Evolutionary conservation across 768 basidiomycete species (phyloP).

Genomic region (Leucogyrophana mollusca): DNA sequence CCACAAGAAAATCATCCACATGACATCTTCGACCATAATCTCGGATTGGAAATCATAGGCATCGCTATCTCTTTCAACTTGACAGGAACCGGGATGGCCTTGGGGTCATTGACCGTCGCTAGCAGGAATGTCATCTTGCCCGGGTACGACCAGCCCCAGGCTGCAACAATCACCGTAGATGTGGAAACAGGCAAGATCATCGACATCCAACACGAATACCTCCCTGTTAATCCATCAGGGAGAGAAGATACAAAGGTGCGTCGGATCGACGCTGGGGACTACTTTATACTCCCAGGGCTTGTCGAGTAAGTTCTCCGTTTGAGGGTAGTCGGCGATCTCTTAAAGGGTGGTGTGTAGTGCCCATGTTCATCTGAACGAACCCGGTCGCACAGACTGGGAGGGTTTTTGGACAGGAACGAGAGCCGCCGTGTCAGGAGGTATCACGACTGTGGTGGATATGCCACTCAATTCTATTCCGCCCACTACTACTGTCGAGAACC

Average conservation of each 20-base stretch:
- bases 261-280: conserved; percentile 59
- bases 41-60: no score
- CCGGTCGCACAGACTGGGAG: conserved; percentile 92
- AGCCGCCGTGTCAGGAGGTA: conserved; percentile 89
- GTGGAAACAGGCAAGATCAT: conserved; percentile 57
- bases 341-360: conserved; percentile 44
- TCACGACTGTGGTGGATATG: conserved; percentile 98
- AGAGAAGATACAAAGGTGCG: conserved; percentile 16
- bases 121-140: conserved; percentile 61
- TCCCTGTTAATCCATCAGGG: conserved; percentile 2
- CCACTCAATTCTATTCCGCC: conserved; percentile 97
- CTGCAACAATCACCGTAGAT: conserved; percentile 69
- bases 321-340: no score
- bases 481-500: conserved; percentile 80
- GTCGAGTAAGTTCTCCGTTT: conserved; percentile 57
- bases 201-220: conserved; percentile 39
- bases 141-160: conserved; percentile 40
- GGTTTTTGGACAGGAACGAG: conserved; percentile 90
- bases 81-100: no score
- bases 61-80: no score
- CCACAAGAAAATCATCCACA: no score
- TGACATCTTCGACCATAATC: no score
- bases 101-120: conserved; percentile 38
- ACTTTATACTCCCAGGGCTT: conserved; percentile 71
- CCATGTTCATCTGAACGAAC: conserved; percentile 93